Conservation (phyloP, 2,329 filamentous ascomycete species). For the Colletotrichum coccodes region DNA sequence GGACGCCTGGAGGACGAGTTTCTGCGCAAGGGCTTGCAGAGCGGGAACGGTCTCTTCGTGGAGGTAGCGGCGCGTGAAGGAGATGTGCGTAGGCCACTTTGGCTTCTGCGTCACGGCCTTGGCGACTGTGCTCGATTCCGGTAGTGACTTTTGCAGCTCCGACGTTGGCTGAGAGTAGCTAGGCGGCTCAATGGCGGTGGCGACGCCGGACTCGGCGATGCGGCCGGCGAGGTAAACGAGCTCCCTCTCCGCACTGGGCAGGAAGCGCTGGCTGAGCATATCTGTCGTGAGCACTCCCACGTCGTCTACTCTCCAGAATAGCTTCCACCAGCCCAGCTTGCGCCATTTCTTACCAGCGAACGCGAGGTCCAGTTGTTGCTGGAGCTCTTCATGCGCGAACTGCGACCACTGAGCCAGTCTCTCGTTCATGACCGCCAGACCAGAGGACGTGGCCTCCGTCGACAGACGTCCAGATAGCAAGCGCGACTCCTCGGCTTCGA, state of each 20-base stretch:
- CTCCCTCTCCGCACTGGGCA: slow-evolving; percentile 81
- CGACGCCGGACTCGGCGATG: slow-evolving; percentile 63
- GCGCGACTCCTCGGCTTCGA: slow-evolving; percentile 60
- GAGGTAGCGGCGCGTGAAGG: slow-evolving; percentile 74
- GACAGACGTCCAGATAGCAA: slow-evolving; percentile 46
- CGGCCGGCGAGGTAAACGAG: slow-evolving; percentile 86
- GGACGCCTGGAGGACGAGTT: slow-evolving; percentile 78
- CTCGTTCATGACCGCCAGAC: slow-evolving; percentile 61
- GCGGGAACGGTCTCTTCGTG: slow-evolving; percentile 74
- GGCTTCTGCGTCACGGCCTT: slow-evolving; percentile 29
- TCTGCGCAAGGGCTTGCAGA: slow-evolving; percentile 78
- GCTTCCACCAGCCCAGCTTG: slow-evolving; percentile 90
- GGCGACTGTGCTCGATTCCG: slow-evolving; percentile 2
- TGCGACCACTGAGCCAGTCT: slow-evolving; percentile 80
- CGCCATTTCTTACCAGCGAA: slow-evolving; percentile 83
- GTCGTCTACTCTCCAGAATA: slow-evolving; percentile 95
- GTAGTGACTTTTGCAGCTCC: slow-evolving; percentile 27
- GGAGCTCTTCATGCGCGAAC: slow-evolving; percentile 83
- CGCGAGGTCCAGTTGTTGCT: slow-evolving; percentile 80
- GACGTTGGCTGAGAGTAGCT: slow-evolving; percentile 48
- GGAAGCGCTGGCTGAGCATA: slow-evolving; percentile 80
- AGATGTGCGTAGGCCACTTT: slow-evolving; percentile 81
- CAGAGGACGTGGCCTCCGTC: slow-evolving; percentile 45
- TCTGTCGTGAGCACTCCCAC: slow-evolving; percentile 85
- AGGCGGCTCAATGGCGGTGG: slow-evolving; percentile 28